Evolutionary conservation across 169 alveolate species (phyloP).

Genomic region (Eimeria brunetti): DNA sequence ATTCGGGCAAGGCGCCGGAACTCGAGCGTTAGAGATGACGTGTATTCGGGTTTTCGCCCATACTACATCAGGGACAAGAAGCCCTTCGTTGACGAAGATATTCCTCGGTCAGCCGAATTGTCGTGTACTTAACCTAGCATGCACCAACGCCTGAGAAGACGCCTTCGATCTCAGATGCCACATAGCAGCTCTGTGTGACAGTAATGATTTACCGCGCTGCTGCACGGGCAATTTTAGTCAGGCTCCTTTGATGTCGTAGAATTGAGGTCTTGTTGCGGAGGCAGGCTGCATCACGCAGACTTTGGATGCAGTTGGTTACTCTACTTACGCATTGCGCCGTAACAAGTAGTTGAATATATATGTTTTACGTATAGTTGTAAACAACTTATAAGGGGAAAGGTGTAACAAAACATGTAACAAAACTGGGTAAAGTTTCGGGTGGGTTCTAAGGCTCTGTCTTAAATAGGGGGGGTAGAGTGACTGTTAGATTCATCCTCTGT

Average conservation of each 20-base stretch:
- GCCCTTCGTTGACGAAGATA: slow-evolving; percentile 58
- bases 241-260: not conserved
- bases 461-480: not conserved
- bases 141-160: not conserved
- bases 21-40: slow-evolving; percentile 65
- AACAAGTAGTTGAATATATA: not conserved
- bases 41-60: slow-evolving; percentile 70
- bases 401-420: no score
- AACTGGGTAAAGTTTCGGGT: not conserved
- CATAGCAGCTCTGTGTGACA: not conserved
- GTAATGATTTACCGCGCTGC: not conserved
- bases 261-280: not conserved
- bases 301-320: not conserved
- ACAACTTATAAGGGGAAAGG: not conserved
- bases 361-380: no score
- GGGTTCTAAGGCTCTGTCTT: not conserved
- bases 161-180: not conserved
- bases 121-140: not conserved
- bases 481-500: not conserved
- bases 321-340: not conserved
- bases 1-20: slow-evolving; percentile 6
- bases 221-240: not conserved
- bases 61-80: slow-evolving; percentile 56
- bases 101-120: slow-evolving; percentile 5
- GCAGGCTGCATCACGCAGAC: not conserved